Percentiles rank a stretch among this genome's conserved stretches.
Conservation (phyloP, 75 land plant genomes). For the Cupressus sempervirens region DNA sequence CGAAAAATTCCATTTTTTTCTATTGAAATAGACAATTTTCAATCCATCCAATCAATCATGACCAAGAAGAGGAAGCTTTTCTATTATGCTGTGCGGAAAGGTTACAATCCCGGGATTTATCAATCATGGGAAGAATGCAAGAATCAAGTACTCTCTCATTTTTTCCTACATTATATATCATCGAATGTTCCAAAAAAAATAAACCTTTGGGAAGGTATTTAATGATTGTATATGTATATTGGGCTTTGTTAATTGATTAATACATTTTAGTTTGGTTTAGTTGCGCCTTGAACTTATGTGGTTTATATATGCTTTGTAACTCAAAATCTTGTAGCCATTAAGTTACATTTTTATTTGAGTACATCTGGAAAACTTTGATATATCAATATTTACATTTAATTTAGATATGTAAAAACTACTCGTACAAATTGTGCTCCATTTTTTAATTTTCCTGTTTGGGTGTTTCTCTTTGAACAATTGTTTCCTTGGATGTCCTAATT, state of each 20-base stretch:
- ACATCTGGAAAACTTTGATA: not conserved
- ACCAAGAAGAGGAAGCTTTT: slow-evolving; percentile 23
- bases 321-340: not conserved
- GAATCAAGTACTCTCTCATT: slow-evolving; percentile 21
- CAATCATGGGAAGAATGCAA: slow-evolving; percentile 30
- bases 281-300: not conserved
- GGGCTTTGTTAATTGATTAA: not conserved
- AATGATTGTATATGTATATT: not conserved
- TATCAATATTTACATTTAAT: not conserved
- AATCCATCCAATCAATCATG: slow-evolving; percentile 2
- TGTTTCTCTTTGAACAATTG: not conserved
- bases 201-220: not conserved
- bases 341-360: not conserved
- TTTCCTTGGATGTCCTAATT: no score
- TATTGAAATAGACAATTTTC: not conserved
- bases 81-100: slow-evolving; percentile 32
- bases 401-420: not conserved
- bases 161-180: not conserved
- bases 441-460: not conserved
- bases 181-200: not conserved
- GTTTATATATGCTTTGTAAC: not conserved
- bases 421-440: not conserved
- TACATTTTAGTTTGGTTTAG: not conserved
- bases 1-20: not conserved
- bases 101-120: slow-evolving; percentile 32